Conservation (phyloP, 2,329 filamentous ascomycete species). For the Neurospora crassa region DNA sequence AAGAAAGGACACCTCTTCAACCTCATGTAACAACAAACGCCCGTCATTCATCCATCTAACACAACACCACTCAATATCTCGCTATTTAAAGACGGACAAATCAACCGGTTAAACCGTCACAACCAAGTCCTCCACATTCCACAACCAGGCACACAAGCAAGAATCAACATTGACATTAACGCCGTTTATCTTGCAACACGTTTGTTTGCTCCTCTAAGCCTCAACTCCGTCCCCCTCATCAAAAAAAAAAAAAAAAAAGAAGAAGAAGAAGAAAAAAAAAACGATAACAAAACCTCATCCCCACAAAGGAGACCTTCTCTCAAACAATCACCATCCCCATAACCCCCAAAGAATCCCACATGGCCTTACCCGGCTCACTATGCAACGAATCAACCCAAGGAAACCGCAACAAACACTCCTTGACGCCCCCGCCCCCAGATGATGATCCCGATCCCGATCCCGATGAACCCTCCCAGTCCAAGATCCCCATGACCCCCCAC, state of each 20-base stretch:
- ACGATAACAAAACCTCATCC: background rate
- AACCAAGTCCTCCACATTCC: background rate
- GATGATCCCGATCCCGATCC: too few relatives aligned
- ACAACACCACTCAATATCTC: background rate
- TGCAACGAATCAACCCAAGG: conserved; percentile 3
- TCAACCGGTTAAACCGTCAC: background rate
- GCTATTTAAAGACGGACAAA: background rate
- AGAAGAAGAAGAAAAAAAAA: too few relatives aligned
- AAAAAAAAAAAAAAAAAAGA: background rate
- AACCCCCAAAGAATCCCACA: conserved; percentile 1
- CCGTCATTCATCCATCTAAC: background rate
- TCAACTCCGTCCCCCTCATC: background rate
- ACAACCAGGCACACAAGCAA: background rate
- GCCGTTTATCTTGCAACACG: background rate
- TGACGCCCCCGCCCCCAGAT: too few relatives aligned
- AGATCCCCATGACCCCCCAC: background rate
- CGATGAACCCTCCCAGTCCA: background rate
- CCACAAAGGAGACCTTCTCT: background rate
- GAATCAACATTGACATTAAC: background rate
- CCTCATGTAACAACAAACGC: background rate
- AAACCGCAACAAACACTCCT: background rate
- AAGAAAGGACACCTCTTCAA: background rate
- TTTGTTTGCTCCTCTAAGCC: background rate
- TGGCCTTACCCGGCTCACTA: background rate
- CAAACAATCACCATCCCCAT: background rate